Base-by-base conservation (phyloP, 441 rosid species). In the Erodium trifolium region DNA sequence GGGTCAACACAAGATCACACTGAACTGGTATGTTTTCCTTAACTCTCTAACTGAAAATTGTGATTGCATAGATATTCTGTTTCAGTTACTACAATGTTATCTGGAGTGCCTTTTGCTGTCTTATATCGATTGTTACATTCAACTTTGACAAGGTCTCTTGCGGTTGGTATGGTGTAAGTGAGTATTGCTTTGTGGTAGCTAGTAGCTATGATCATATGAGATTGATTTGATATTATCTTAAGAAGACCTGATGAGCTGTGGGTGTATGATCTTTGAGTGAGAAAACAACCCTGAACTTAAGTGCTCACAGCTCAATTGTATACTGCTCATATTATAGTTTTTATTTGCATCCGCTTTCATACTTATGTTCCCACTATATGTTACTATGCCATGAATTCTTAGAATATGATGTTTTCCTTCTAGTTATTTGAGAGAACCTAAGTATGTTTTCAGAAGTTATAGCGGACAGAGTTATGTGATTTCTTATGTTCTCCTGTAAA, bases 21-120 rank as follows among this genome's bases (percentile, higher is more conserved):
- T 51, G 79, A 86, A 82, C 79, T 89, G 96, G 99, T 91, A 71
- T 57, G 94, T 87, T 18, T 68, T 64, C 2, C 70, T 71, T 59
- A 41, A 55, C n/a, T 72, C 41, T 70, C 63, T 43, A 39, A 6
- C 16, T 12, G 66, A 29, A 51, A 27, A 17, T 11, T n/a, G 12
- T 19, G 5, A 51, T 60, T 51, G 55, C 34, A 65, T 35, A 47
- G 41, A 19, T 2, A 4, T 53, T 53, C 7, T 14, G 18, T 53
- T 53, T 55, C 62, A 55, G 19, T 55, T 55, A 55, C 17, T 55
- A 23, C 27, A 0, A 55, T 17, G 17, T 16, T 6, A 12, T 55
- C 23, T 55, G 62, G 62, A 55, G 62, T 17, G 1, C 9, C 62
- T 55, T 1, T 17, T 6, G 27, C 27, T 55, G 23, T 55, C 62